phyloP scores from a whole-genome alignment of 164 flowering plant species.

The Chimonanthus praecox region DNA sequence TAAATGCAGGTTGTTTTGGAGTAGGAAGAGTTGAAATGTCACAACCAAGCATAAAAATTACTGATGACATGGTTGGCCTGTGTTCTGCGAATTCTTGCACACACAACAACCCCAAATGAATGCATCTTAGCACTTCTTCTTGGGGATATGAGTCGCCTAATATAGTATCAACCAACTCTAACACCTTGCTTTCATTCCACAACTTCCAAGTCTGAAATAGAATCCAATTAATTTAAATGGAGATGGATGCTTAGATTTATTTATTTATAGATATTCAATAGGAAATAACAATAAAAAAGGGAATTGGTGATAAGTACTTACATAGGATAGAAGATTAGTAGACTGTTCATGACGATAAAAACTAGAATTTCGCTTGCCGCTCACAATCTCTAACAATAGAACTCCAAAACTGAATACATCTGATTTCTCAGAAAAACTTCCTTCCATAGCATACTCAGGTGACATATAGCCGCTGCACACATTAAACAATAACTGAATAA shows the following conservation, averaged over 20 bases:
- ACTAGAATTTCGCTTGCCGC: constrained; percentile 31
- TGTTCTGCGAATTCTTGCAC: constrained; percentile 14
- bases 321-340: neutral
- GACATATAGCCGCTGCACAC: constrained; percentile 51
- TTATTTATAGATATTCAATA: too few relatives aligned
- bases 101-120: constrained; percentile 13
- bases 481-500: neutral
- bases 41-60: constrained; percentile 6
- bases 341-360: neutral
- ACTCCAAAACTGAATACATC: constrained; percentile 60
- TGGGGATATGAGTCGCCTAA: neutral
- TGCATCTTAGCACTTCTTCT: constrained; percentile 8
- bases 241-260: neutral
- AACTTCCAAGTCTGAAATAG: constrained; percentile 13
- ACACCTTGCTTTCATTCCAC: constrained; percentile 8
- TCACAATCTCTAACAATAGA: constrained; percentile 37
- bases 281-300: neutral
- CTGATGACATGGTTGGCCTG: constrained; percentile 7
- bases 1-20: constrained; percentile 24
- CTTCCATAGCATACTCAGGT: constrained; percentile 50
- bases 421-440: constrained; percentile 43
- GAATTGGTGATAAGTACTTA: neutral
- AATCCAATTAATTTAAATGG: too few relatives aligned
- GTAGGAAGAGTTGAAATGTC: constrained; percentile 11
- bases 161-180: constrained; percentile 11